Evolutionary conservation across 768 basidiomycete genomes (phyloP).

Genomic region (Lactifluus echinatus): DNA sequence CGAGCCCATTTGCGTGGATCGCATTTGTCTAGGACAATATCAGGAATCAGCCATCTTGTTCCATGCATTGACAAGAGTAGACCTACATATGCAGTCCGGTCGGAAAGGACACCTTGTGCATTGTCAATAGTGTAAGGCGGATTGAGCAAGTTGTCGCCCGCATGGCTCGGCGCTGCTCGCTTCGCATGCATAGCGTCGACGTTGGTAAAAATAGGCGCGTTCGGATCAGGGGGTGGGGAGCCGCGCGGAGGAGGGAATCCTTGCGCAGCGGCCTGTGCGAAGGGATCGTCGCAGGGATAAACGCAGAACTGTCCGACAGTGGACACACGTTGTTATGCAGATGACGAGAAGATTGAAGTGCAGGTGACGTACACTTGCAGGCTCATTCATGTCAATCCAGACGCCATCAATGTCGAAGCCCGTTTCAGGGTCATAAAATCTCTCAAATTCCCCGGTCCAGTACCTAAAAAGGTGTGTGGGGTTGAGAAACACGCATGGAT

Average conservation of each 20-base stretch:
- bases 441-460: conserved; percentile 53
- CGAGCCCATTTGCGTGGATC: conserved; percentile 47
- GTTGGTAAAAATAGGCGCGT: conserved; percentile 43
- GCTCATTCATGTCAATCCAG: conserved; percentile 77
- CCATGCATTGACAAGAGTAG: background rate
- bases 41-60: background rate
- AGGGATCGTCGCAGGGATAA: conserved; percentile 52
- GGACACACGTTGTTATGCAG: background rate
- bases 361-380: conserved; percentile 41
- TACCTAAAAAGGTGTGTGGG: conserved; percentile 30
- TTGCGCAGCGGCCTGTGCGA: conserved; percentile 44
- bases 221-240: conserved; percentile 41
- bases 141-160: conserved; percentile 32
- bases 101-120: conserved; percentile 39
- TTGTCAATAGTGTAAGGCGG: conserved; percentile 58
- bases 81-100: conserved; percentile 47
- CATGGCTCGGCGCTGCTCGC: conserved; percentile 20
- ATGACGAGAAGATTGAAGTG: too few relatives aligned
- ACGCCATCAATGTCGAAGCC: conserved; percentile 62
- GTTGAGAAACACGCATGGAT: background rate
- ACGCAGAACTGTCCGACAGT: conserved; percentile 45
- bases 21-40: conserved; percentile 26
- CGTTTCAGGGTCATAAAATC: conserved; percentile 43
- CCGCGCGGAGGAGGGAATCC: conserved; percentile 46
- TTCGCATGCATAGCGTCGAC: conserved; percentile 20